phyloP scores from a whole-genome alignment of 768 basidiomycete species.

The Lactifluus piperatus region DNA sequence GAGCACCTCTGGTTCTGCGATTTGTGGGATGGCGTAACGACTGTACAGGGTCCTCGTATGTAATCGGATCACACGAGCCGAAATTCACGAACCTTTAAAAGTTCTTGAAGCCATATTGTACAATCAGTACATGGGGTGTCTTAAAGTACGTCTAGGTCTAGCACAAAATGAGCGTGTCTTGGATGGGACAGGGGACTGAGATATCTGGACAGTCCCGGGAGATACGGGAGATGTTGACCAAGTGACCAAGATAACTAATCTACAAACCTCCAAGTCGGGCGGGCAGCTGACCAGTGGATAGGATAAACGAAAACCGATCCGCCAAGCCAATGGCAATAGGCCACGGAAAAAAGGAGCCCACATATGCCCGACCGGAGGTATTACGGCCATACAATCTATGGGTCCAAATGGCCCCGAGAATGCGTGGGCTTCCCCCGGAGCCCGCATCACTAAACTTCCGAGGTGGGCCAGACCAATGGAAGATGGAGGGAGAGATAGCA shows the following conservation, averaged over 20 bases:
- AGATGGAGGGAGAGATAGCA: neutral
- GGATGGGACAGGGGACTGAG: neutral
- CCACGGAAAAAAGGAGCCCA: neutral
- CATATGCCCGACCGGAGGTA: neutral
- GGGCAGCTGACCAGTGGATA: neutral
- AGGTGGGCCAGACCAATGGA: neutral
- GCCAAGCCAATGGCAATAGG: neutral
- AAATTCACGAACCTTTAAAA: neutral
- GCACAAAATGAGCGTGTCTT: neutral
- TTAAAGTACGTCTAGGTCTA: neutral
- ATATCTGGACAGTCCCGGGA: neutral
- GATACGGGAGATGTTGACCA: neutral
- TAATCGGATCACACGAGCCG: neutral
- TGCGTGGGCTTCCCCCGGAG: neutral
- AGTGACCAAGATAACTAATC: too few species aligned
- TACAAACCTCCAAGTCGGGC: neutral
- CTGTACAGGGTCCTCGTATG: neutral
- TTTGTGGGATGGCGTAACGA: too few species aligned
- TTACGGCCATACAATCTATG: neutral
- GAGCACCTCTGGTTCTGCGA: neutral
- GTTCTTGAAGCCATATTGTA: too few species aligned
- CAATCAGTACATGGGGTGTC: too few species aligned
- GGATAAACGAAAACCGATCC: neutral
- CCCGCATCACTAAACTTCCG: neutral
- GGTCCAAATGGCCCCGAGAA: neutral